Conservation (phyloP, 2,329 filamentous ascomycete genomes). For the Aspergillus oerlinghausenensis region DNA sequence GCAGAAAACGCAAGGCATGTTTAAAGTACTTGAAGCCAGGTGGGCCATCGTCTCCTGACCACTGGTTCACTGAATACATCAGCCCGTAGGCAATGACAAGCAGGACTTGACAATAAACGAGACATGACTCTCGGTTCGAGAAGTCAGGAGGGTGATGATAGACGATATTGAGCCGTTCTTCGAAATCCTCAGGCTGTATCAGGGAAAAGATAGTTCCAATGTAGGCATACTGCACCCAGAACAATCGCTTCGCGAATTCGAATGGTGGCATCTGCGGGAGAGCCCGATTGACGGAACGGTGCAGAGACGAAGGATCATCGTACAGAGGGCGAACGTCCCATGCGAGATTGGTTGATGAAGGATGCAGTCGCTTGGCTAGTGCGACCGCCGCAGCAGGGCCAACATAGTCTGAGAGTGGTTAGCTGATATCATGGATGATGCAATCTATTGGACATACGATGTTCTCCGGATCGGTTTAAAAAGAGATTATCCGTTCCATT, state of each 20-base stretch:
- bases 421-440: background rate
- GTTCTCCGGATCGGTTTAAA: conserved; percentile 33
- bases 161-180: conserved; percentile 41
- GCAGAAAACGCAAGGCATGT: conserved; percentile 48
- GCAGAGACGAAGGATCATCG: conserved; percentile 30
- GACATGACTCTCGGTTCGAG: conserved; percentile 44
- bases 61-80: conserved; percentile 56
- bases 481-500: conserved; percentile 34
- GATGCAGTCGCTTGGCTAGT: conserved; percentile 32
- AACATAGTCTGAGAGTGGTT: conserved; percentile 24
- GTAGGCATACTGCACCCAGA: conserved; percentile 51
- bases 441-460: conserved; percentile 19
- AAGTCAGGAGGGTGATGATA: conserved; percentile 43
- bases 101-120: conserved; percentile 50
- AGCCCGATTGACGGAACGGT: conserved; percentile 20
- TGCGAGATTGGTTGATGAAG: conserved; percentile 29
- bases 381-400: conserved; percentile 33
- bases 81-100: conserved; percentile 53
- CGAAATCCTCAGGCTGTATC: conserved; percentile 46
- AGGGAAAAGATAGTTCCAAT: conserved; percentile 57
- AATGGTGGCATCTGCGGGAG: conserved; percentile 46
- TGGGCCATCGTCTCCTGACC: conserved; percentile 49
- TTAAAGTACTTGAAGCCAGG: conserved; percentile 55
- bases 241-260: conserved; percentile 49
- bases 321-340: conserved; percentile 35